phyloP scores from a whole-genome alignment of 441 rosid genomes.

The Gossypium armourianum region DNA sequence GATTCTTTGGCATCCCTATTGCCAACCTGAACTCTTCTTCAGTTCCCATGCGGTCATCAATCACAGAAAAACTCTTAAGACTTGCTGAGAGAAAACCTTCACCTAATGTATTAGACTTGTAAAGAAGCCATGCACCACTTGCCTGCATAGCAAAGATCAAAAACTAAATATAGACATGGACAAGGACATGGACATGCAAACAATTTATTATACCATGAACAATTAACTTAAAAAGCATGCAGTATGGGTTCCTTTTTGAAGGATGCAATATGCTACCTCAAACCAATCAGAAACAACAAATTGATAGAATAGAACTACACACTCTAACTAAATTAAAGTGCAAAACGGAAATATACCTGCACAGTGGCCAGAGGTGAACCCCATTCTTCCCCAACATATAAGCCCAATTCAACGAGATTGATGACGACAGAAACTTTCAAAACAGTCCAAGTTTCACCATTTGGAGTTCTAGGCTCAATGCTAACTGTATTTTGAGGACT shows the following conservation, averaged over 20 bases:
- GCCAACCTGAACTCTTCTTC: slow-evolving; percentile 73
- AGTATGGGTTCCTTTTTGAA: not conserved
- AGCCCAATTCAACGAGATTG: slow-evolving; percentile 62
- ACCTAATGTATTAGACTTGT: slow-evolving; percentile 49
- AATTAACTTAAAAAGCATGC: not conserved
- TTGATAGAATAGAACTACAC: not conserved
- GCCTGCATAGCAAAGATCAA: slow-evolving; percentile 36
- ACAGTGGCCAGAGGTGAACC: slow-evolving; percentile 74
- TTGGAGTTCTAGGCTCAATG: slow-evolving; percentile 26
- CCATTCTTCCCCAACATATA: slow-evolving; percentile 59
- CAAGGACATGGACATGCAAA: not conserved
- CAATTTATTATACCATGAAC: not conserved
- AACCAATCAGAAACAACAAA: not conserved
- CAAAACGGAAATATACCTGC: slow-evolving; percentile 39
- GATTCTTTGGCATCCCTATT: slow-evolving; percentile 56
- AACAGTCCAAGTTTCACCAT: slow-evolving; percentile 46
- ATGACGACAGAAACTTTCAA: slow-evolving; percentile 61
- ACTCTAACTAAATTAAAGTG: not conserved
- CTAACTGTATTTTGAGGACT: slow-evolving; percentile 32
- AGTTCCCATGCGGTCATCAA: slow-evolving; percentile 88
- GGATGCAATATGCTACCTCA: not conserved
- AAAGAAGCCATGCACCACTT: slow-evolving; percentile 74
- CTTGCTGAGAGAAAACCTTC: slow-evolving; percentile 81
- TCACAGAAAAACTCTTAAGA: slow-evolving; percentile 63
- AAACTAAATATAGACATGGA: not conserved